A percentile compares a stretch with the other conserved stretches of the same genome.
phyloP scores from a whole-genome alignment of 331 rosid species.

The Malus hybrid region DNA sequence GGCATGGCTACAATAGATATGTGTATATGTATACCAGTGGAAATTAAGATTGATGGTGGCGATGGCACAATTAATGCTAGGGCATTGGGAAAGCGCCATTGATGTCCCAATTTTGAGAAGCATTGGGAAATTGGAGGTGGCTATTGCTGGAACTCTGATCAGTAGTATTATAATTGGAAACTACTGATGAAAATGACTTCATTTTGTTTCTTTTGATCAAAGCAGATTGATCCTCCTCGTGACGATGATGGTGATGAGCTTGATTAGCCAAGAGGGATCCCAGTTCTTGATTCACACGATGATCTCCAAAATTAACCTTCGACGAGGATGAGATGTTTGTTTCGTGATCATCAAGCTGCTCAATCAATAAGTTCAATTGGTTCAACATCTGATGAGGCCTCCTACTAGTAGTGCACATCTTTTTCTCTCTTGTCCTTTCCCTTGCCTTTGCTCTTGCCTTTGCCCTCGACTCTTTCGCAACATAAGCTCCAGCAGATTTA shows the following conservation, averaged over 20 bases:
- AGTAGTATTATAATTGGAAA: neutral
- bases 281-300: neutral
- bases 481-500: neutral
- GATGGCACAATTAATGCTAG: slow-evolving; percentile 39
- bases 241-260: neutral
- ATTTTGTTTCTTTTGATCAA: slow-evolving; percentile 35
- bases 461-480: slow-evolving; percentile 60
- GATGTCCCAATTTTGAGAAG: slow-evolving; percentile 59
- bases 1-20: neutral
- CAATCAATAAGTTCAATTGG: slow-evolving; percentile 23
- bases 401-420: slow-evolving; percentile 17
- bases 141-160: slow-evolving; percentile 7
- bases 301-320: neutral
- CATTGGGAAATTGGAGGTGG: slow-evolving; percentile 32
- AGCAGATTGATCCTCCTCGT: slow-evolving; percentile 8
- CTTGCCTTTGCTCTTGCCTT: slow-evolving; percentile 89
- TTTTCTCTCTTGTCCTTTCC: slow-evolving; percentile 65
- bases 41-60: slow-evolving; percentile 41
- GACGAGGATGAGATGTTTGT: neutral
- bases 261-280: neutral
- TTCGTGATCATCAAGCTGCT: neutral
- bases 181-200: neutral
- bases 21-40: slow-evolving; percentile 17
- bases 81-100: slow-evolving; percentile 26
- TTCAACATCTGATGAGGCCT: slow-evolving; percentile 28